Evolutionary conservation across 1,139 yeast genomes (phyloP).

Genomic region (Taphrina communis): DNA sequence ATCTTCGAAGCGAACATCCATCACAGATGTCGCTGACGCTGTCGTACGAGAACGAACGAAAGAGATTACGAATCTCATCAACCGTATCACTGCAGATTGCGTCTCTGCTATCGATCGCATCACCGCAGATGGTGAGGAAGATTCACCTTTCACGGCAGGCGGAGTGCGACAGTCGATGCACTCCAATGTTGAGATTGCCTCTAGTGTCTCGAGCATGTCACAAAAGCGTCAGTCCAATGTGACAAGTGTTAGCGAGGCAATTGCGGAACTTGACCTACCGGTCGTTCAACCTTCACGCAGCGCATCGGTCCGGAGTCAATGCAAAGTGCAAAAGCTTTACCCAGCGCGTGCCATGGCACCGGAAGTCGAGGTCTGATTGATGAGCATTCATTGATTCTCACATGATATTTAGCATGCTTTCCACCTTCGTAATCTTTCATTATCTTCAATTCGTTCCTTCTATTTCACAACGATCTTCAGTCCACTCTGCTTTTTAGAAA

Average conservation of each 20-base stretch:
- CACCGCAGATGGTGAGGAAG: conserved; percentile 27
- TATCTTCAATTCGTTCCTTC: background rate
- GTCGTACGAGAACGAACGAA: conserved; percentile 35
- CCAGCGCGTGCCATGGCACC: background rate
- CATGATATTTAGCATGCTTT: no score
- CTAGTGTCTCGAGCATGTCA: conserved; percentile 8
- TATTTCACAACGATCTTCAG: no score
- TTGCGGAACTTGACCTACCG: conserved; percentile 11
- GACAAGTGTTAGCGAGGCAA: conserved; percentile 17
- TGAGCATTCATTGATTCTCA: background rate
- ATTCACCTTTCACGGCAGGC: conserved; percentile 7
- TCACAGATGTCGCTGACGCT: conserved; percentile 29
- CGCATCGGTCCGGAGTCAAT: background rate
- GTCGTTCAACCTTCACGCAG: background rate
- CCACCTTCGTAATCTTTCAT: no score
- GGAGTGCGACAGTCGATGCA: conserved; percentile 3
- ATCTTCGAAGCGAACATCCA: conserved; percentile 11
- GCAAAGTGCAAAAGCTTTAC: background rate
- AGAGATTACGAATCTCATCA: conserved; percentile 28
- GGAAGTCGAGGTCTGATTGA: background rate
- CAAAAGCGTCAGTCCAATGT: conserved; percentile 15
- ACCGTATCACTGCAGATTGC: conserved; percentile 39
- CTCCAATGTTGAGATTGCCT: background rate
- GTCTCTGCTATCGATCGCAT: conserved; percentile 35
- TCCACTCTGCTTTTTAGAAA: no score